These are phyloP conservation scores for Elaeis oleifera DNA, from an alignment of 202 grass and related monocot genomes.

Conservation along the genomic window DNA sequence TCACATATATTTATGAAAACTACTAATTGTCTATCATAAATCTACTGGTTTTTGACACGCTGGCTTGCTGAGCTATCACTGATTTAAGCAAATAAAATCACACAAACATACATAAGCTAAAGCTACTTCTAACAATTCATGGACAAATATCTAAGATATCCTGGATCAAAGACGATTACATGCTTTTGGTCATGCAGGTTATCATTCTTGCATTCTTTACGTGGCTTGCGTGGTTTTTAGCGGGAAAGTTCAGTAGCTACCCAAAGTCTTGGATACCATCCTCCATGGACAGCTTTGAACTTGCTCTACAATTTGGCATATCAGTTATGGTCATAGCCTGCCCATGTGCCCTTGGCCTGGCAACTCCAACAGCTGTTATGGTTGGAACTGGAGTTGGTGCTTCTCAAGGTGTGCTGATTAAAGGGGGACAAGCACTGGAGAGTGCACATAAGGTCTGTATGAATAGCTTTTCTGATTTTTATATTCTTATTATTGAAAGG, in stretches of 20 bases:
- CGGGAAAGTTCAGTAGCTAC: conserved; percentile 61
- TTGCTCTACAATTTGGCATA: conserved; percentile 94
- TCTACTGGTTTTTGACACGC: too few relatives aligned
- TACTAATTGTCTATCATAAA: too few relatives aligned
- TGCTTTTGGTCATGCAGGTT: conserved; percentile 42
- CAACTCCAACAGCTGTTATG: conserved; percentile 97
- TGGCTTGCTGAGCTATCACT: too few relatives aligned
- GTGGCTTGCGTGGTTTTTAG: conserved; percentile 78
- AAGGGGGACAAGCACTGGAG: conserved; percentile 88
- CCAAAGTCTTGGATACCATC: conserved; percentile 74
- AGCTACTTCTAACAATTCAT: too few relatives aligned
- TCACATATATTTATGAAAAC: too few relatives aligned
- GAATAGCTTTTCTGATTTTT: not conserved
- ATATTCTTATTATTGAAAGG: not conserved
- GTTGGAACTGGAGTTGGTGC: conserved; percentile 95
- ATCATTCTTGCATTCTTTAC: conserved; percentile 64
- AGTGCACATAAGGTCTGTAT: conserved; percentile 71
- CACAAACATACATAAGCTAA: too few relatives aligned
- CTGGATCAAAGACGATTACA: conserved; percentile 17
- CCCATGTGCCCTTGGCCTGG: conserved; percentile 77
- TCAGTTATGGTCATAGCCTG: conserved; percentile 98
- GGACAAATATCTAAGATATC: too few relatives aligned
- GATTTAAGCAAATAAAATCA: too few relatives aligned
- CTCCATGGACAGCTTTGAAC: conserved; percentile 91
- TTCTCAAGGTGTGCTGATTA: conserved; percentile 84